Evolutionary conservation across 2,329 filamentous ascomycete genomes (phyloP).

Genomic region (Acarospora socialis): DNA sequence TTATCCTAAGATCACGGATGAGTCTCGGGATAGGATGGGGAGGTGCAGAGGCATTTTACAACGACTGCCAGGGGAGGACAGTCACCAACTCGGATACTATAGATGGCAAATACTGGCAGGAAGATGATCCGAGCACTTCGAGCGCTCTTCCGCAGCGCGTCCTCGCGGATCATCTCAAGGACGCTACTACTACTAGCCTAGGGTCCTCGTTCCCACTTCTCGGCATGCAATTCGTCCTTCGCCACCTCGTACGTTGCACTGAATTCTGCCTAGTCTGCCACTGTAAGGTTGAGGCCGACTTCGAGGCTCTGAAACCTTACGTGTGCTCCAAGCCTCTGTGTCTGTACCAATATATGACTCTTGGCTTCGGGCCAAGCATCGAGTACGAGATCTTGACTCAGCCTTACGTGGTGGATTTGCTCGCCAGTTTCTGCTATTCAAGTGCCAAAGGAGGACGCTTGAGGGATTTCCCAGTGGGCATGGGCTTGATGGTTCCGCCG

Average conservation of each 20-base stretch:
- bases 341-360: conserved; percentile 71
- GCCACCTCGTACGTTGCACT: conserved; percentile 65
- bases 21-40: conserved; percentile 47
- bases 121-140: conserved; percentile 10
- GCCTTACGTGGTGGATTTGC: conserved; percentile 69
- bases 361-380: conserved; percentile 74
- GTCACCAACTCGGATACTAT: conserved; percentile 3
- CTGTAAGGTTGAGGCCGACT: conserved; percentile 46
- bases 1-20: conserved; percentile 46
- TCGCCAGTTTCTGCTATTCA: conserved; percentile 67
- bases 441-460: conserved; percentile 33
- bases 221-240: conserved; percentile 60
- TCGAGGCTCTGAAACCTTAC: conserved; percentile 43
- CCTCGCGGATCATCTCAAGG: conserved; percentile 36
- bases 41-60: conserved; percentile 46
- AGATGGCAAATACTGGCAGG: conserved; percentile 13
- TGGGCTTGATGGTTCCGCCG: conserved; percentile 39
- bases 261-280: conserved; percentile 83
- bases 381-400: conserved; percentile 72
- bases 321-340: conserved; percentile 66
- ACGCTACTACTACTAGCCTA: too few relatives aligned
- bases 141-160: conserved; percentile 31
- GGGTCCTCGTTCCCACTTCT: conserved; percentile 40
- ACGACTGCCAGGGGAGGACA: conserved; percentile 29
- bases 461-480: conserved; percentile 41